Evolutionary conservation across 2,329 filamentous ascomycete genomes (phyloP), one percentile per base, ranked within the genome.

Genomic region (Westerdykella ornata): DNA sequence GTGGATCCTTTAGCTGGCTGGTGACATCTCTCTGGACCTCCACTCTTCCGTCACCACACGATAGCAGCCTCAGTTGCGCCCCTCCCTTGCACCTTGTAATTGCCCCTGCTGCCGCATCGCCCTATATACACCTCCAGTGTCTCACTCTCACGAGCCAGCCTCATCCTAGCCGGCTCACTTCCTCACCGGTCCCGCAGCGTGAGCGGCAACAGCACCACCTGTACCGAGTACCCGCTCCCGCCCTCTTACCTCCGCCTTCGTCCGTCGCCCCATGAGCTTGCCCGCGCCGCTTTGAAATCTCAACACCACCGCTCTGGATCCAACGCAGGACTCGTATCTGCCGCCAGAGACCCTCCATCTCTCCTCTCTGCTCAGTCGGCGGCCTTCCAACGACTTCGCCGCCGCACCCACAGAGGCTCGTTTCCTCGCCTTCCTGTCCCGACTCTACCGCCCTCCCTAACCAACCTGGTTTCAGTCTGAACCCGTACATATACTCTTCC

Each of bases 401-500:
- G 62, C 62, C 49, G 59, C 63, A 47, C 65, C 67, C 52, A 67
- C 66, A 58, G 63, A 72, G 56, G 65, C 65, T 49, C 60, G 62
- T 53, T 69, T 68, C 51, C 67, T 70, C 44, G 59, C 66, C 44
- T 71, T 69, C 52, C 64, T 72, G 41, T 64, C 67, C 37, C 63
- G 66, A 44, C 65, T 72, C 38, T 71, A 64, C 55, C 64, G 63
- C 49, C 70, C 70, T 35, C 70, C 70, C 48, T 72, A 71, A 68
- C 52, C 49, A 39, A 7, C 14, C 33, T n/a, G 30, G n/a, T 17
- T 17, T 15, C 30, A 33, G n/a, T 13, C 30, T 17, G 30, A 33
- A 33, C 30, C n/a, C n/a, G 2, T 17, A 13, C 30, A 17, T 13
- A 7, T 13, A 14, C n/a, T n/a, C 8, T 15, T 17, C 16, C 30